Evolutionary conservation across 805 yeast species (phyloP).

Genomic region (Saccharomycopsis babjevae): DNA sequence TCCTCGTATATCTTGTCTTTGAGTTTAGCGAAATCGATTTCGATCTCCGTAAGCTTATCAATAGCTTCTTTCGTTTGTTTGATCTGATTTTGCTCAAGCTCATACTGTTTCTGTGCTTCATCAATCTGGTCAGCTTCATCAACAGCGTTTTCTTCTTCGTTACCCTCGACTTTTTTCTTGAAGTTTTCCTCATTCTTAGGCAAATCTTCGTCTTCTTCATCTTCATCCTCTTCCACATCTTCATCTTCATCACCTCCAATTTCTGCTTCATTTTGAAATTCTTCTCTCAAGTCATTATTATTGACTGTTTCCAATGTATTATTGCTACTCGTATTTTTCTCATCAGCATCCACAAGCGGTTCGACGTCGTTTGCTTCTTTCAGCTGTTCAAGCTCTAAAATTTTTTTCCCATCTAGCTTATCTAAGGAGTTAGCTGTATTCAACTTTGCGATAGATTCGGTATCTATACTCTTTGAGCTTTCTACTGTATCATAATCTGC

Average conservation of each 20-base stretch:
- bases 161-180: slow-evolving; percentile 11
- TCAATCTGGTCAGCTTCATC: slow-evolving; percentile 19
- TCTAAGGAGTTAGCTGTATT: not conserved
- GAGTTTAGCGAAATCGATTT: slow-evolving; percentile 73
- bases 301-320: not conserved
- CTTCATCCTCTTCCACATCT: slow-evolving; percentile 22
- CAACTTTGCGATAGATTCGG: not conserved
- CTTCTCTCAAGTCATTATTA: slow-evolving; percentile 19
- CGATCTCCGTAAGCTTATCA: slow-evolving; percentile 66
- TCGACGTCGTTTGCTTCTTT: slow-evolving; percentile 19
- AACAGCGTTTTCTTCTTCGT: slow-evolving; percentile 21
- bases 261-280: slow-evolving; percentile 18
- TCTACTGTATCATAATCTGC: no score
- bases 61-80: slow-evolving; percentile 52
- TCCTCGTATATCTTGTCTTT: slow-evolving; percentile 81
- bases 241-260: slow-evolving; percentile 21
- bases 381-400: not conserved
- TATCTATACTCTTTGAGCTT: no score
- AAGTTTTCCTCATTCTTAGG: slow-evolving; percentile 14
- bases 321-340: slow-evolving; percentile 8
- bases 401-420: not conserved
- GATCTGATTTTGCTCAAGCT: not conserved
- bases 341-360: slow-evolving; percentile 19
- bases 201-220: slow-evolving; percentile 21
- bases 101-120: slow-evolving; percentile 26